Base-by-base conservation (phyloP, 208 protist species). In the Phytomonas francai region DNA sequence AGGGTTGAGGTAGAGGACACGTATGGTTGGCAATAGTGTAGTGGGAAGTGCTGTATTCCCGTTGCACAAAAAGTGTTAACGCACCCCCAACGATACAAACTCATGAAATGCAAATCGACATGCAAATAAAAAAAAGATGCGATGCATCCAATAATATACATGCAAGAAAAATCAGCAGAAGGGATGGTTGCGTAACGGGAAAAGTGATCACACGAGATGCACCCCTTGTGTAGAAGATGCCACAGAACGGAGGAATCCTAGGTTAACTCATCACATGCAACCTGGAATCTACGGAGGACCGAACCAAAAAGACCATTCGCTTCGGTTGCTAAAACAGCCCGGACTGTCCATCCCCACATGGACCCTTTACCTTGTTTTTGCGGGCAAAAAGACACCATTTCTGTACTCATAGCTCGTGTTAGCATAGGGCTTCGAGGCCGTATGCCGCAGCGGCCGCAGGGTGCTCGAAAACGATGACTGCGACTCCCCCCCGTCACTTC, bases 351-450 rank as follows among this genome's bases (percentile, higher is more conserved):
- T 49, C 39, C 12, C 4, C 2, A 49, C 9, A 49, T 22, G 1
- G 4, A 49, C n/a, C n/a, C 16, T 49, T 49, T 49, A 49, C 4
- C 4, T 49, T 49, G 9, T 19, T 6, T 49, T 49, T 49, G 39
- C 32, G 6, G 12, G 12, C 25, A 14, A 60, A 61, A 85, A 90
- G 30, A 60, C 74, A 7, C 83, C 82, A 4, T 75, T 62, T 27
- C 59, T 74, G 75, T 84, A 94, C n/a, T 77, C 72, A 66, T 84
- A 94, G 3, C 72, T 66, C n/a, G 85, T 94, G 29, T 75, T 32
- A 0, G 65, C 68, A 71, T 94, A 94, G n/a, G 85, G 88, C 14
- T 49, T 49, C 4, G 39, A 49, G 12, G 16, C 39, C 12, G 39
- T 49, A 49, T 49, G 6, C 14, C 39, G 39, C 39, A 49, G 39